A percentile compares a stretch with the other conserved stretches of the same genome.
Evolutionary conservation across 352 stramenopile genomes (phyloP).

Genomic region (Blastocystis sp.): DNA sequence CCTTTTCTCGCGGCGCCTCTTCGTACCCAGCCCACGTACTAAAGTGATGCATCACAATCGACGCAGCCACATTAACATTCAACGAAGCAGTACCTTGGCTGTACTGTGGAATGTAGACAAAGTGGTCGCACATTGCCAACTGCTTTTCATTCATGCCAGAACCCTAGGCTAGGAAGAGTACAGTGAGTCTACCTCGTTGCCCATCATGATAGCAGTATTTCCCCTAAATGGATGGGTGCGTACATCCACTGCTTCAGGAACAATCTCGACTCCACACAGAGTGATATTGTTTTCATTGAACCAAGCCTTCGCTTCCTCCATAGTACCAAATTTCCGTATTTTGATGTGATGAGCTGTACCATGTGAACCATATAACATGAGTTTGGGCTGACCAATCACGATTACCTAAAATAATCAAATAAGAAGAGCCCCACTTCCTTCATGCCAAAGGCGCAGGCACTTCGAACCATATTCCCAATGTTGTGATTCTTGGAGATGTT

Average conservation of each 20-base stretch:
- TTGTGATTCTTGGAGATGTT: slow-evolving; percentile 82
- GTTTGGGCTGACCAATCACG: slow-evolving; percentile 63
- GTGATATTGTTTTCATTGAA: slow-evolving; percentile 67
- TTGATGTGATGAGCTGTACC: slow-evolving; percentile 62
- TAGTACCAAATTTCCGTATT: slow-evolving; percentile 61
- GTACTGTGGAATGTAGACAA: slow-evolving; percentile 88
- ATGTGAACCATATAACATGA: slow-evolving; percentile 64
- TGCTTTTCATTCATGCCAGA: slow-evolving; percentile 82
- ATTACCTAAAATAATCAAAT: slow-evolving; percentile 63
- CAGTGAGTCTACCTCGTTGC: slow-evolving; percentile 76
- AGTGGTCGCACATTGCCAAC: slow-evolving; percentile 81
- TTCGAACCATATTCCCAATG: slow-evolving; percentile 78
- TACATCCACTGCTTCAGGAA: slow-evolving; percentile 73
- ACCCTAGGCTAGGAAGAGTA: slow-evolving; percentile 66
- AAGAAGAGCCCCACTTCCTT: slow-evolving; percentile 71
- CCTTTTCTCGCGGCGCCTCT: slow-evolving; percentile 57
- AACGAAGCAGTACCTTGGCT: slow-evolving; percentile 84
- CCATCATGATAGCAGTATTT: slow-evolving; percentile 85
- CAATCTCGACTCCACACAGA: slow-evolving; percentile 86
- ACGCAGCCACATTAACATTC: slow-evolving; percentile 87
- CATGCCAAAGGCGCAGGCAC: slow-evolving; percentile 74
- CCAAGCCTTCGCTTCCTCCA: slow-evolving; percentile 62
- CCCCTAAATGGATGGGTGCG: slow-evolving; percentile 70
- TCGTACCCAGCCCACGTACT: slow-evolving; percentile 65
- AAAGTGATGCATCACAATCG: slow-evolving; percentile 85